These are phyloP conservation scores for Phytophthora europaea DNA, from an alignment of 352 stramenopile species.

Conservation along the genomic window DNA sequence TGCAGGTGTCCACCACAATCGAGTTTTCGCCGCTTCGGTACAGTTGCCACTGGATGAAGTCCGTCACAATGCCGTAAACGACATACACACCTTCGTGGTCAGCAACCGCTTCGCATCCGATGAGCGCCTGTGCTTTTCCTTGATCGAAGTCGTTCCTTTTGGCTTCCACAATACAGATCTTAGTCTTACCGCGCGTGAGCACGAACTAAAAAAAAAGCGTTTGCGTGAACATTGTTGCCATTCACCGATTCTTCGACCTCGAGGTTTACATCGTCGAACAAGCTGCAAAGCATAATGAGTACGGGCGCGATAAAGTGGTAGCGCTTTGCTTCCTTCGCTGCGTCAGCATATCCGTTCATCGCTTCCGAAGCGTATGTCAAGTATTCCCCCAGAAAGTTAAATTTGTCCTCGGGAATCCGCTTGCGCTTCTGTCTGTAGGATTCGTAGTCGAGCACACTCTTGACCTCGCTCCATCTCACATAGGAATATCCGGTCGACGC, in stretches of 20 bases:
- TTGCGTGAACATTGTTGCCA: constrained; percentile 49
- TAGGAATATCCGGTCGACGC: no score
- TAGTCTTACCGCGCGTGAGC: constrained; percentile 46
- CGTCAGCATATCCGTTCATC: constrained; percentile 31
- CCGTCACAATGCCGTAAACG: constrained; percentile 62
- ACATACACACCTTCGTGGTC: constrained; percentile 48
- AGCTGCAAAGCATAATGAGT: constrained; percentile 33
- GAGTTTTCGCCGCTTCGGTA: constrained; percentile 46
- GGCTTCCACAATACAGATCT: constrained; percentile 61
- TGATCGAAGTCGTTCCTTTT: constrained; percentile 62
- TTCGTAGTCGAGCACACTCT: no score
- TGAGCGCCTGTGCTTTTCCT: constrained; percentile 51
- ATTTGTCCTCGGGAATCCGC: no score
- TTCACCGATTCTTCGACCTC: constrained; percentile 37
- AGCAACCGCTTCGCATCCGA: constrained; percentile 56
- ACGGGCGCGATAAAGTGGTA: neutral
- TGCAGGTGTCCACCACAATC: constrained; percentile 22
- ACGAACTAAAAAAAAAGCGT: constrained; percentile 61
- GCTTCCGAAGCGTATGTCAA: constrained; percentile 11
- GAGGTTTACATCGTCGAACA: constrained; percentile 35
- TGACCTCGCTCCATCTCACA: no score
- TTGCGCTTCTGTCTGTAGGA: no score
- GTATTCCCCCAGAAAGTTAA: no score
- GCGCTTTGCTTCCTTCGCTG: constrained; percentile 27
- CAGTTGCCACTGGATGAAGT: constrained; percentile 53